These are phyloP conservation scores for Mycena filopes DNA, from an alignment of 768 basidiomycete genomes.

Conservation along the genomic window DNA sequence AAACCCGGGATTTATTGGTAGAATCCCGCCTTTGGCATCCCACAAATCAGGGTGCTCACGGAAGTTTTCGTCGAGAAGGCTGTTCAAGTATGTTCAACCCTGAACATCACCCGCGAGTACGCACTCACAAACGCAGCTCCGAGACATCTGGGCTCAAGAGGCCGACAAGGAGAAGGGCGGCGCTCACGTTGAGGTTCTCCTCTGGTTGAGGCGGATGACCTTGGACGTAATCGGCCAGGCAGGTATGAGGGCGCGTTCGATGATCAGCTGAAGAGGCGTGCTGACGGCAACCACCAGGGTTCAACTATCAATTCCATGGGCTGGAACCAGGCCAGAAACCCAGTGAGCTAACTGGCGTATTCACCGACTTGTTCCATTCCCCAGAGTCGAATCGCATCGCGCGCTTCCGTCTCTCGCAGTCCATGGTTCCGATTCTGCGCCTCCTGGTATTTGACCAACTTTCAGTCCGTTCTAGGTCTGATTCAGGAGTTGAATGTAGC, in stretches of 20 bases:
- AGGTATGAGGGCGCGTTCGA: constrained; percentile 35
- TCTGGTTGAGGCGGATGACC: constrained; percentile 48
- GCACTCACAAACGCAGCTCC: constrained; percentile 37
- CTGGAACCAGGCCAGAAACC: neutral
- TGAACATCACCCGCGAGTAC: too few relatives aligned
- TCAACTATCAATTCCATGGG: constrained; percentile 11
- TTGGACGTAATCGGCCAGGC: constrained; percentile 56
- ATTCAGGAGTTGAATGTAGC: neutral
- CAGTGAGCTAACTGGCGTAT: neutral
- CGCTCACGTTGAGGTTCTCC: constrained; percentile 43
- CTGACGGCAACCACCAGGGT: neutral
- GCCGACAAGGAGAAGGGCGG: constrained; percentile 30
- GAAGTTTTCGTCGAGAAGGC: constrained; percentile 51
- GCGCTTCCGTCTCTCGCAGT: neutral
- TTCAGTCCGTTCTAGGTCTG: too few relatives aligned
- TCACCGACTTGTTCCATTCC: constrained; percentile 7
- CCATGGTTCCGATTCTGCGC: neutral
- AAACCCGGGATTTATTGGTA: constrained; percentile 14
- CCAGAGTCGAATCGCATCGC: neutral
- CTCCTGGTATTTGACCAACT: neutral
- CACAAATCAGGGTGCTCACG: constrained; percentile 52
- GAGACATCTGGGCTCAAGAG: constrained; percentile 44
- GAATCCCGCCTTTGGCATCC: constrained; percentile 59
- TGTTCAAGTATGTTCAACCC: constrained; percentile 36
- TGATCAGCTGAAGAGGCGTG: too few relatives aligned